A percentile compares a stretch with the other conserved stretches of the same genome.
phyloP scores from a whole-genome alignment of 768 basidiomycete genomes.

The Termitomyces sp. region DNA sequence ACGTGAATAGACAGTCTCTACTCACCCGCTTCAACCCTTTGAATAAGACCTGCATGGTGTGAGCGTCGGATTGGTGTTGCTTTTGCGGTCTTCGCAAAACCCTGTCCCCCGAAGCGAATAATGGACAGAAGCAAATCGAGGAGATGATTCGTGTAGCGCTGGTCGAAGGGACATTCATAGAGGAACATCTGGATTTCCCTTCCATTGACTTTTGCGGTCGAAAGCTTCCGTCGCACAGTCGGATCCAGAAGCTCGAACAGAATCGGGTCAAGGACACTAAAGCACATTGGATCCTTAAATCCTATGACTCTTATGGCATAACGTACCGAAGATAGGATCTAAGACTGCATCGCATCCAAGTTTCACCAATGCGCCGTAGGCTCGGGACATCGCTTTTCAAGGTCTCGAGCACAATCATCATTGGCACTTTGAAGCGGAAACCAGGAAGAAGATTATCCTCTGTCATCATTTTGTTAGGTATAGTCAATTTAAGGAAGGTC shows the following conservation, averaged over 20 bases:
- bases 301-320: not conserved
- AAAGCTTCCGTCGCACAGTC: constrained; percentile 50
- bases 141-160: constrained; percentile 67
- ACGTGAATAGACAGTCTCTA: not conserved
- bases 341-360: constrained; percentile 95
- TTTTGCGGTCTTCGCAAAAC: constrained; percentile 75
- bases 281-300: constrained; percentile 3
- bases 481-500: not conserved
- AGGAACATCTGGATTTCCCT: constrained; percentile 64
- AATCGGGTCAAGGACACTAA: constrained; percentile 88
- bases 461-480: constrained; percentile 25
- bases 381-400: constrained; percentile 74
- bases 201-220: constrained; percentile 53
- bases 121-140: constrained; percentile 77
- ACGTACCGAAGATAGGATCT: constrained; percentile 85
- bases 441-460: constrained; percentile 85
- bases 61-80: constrained; percentile 64
- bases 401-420: constrained; percentile 86
- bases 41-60: constrained; percentile 57
- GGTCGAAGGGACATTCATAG: constrained; percentile 79
- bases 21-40: constrained; percentile 62
- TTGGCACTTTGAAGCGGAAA: constrained; percentile 76
- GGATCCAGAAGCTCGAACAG: constrained; percentile 77
- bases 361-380: constrained; percentile 80
- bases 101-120: constrained; percentile 86